Percentiles rank a stretch among this genome's conserved stretches.
Evolutionary conservation across 1,139 yeast species (phyloP).

Genomic region (Sugiyamaella grinbergsii): DNA sequence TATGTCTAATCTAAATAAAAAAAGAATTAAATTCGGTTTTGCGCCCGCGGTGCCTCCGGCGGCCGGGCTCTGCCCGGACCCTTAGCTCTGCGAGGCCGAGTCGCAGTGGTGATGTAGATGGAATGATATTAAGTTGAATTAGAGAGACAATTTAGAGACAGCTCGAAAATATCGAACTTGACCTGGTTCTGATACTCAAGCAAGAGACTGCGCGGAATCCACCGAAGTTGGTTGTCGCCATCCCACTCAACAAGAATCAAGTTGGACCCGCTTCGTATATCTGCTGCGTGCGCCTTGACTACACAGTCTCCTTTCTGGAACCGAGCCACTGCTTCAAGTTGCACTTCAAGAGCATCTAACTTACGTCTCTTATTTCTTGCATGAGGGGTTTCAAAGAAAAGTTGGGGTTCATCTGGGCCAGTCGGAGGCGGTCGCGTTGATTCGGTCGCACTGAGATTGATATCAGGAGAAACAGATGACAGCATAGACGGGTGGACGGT

Average conservation of each 20-base stretch:
- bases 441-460: not conserved
- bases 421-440: not conserved
- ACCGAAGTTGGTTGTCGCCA: slow-evolving; percentile 8
- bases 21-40: not conserved
- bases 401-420: not conserved
- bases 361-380: slow-evolving; percentile 1
- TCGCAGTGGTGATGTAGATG: not conserved
- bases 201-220: slow-evolving; percentile 10
- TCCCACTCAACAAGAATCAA: slow-evolving; percentile 14
- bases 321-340: slow-evolving; percentile 3
- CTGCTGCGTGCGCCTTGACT: slow-evolving; percentile 9
- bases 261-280: slow-evolving; percentile 7
- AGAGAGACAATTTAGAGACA: not conserved
- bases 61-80: slow-evolving; percentile 9
- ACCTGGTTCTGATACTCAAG: slow-evolving; percentile 11
- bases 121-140: not conserved
- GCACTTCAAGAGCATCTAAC: not conserved
- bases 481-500: not conserved
- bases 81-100: too few species aligned
- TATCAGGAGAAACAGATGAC: not conserved
- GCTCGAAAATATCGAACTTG: slow-evolving; percentile 8
- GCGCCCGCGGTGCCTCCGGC: too few species aligned
- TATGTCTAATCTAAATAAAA: slow-evolving; percentile 4
- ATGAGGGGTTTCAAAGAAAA: slow-evolving; percentile 10
- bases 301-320: slow-evolving; percentile 4